Conservation (phyloP, 2,329 filamentous ascomycete genomes). For the Alternaria dauci region DNA sequence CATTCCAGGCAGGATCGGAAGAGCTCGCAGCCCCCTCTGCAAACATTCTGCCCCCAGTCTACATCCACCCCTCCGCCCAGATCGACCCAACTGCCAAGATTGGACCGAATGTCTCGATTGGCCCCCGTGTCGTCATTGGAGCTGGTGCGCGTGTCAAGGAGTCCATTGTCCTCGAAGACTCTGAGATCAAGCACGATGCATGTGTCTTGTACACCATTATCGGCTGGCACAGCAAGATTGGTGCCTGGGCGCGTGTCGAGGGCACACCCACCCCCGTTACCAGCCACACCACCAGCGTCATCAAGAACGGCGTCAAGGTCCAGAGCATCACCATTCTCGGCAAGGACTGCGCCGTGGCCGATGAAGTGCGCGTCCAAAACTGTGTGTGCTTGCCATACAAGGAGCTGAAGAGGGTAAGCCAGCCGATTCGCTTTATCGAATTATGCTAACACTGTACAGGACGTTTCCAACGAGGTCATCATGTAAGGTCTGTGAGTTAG, state of each 20-base stretch:
- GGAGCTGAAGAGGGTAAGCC: slow-evolving; percentile 92
- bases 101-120: slow-evolving; percentile 95
- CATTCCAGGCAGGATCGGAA: slow-evolving; percentile 80
- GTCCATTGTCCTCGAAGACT: slow-evolving; percentile 92
- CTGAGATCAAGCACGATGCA: slow-evolving; percentile 95
- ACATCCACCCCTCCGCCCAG: slow-evolving; percentile 89
- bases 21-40: slow-evolving; percentile 85
- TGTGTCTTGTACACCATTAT: slow-evolving; percentile 96
- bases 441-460: slow-evolving; percentile 58
- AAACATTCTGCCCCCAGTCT: slow-evolving; percentile 90
- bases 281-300: slow-evolving; percentile 90
- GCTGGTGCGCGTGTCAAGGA: slow-evolving; percentile 94
- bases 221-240: slow-evolving; percentile 94
- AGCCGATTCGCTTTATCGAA: not conserved
- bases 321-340: slow-evolving; percentile 97
- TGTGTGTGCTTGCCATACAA: slow-evolving; percentile 98
- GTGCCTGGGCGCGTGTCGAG: slow-evolving; percentile 98
- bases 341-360: slow-evolving; percentile 92
- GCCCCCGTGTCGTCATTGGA: slow-evolving; percentile 84
- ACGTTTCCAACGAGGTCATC: slow-evolving; percentile 86
- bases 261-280: slow-evolving; percentile 87
- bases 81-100: slow-evolving; percentile 96
- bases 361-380: slow-evolving; percentile 96
- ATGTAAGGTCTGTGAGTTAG: slow-evolving; percentile 68
- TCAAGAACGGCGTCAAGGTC: slow-evolving; percentile 98